These are phyloP conservation scores for Dacryopinax spathularia DNA, from an alignment of 768 basidiomycete genomes.

Conservation along the genomic window DNA sequence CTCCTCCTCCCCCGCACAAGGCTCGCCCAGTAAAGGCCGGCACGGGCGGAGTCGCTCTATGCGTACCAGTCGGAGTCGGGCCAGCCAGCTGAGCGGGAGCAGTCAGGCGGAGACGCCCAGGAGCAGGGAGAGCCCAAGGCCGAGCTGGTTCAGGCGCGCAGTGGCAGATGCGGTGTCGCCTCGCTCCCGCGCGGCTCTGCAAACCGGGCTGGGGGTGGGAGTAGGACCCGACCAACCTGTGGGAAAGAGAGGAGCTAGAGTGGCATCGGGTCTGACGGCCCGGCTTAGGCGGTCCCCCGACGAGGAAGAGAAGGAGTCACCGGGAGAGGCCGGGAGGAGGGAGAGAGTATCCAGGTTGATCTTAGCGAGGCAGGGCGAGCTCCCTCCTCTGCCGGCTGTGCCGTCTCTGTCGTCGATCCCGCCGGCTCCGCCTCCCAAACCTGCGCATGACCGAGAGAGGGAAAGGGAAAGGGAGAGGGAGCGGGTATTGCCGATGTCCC, in stretches of 20 bases:
- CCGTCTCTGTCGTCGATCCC: neutral
- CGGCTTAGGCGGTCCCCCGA: neutral
- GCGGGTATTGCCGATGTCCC: neutral
- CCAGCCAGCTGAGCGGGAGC: neutral
- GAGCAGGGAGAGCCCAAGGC: neutral
- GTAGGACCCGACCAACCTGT: too few relatives aligned
- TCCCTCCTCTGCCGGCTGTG: neutral
- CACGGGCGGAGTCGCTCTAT: neutral
- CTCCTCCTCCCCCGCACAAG: neutral
- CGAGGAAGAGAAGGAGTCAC: neutral
- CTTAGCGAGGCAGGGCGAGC: neutral
- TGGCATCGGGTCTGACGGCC: neutral
- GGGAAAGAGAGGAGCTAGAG: neutral
- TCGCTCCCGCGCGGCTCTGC: neutral
- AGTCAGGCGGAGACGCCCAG: neutral
- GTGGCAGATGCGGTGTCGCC: neutral
- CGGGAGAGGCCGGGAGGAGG: neutral
- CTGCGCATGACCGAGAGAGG: neutral
- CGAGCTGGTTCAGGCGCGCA: neutral
- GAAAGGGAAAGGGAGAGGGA: neutral
- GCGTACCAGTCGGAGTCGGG: too few relatives aligned
- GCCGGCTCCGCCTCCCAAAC: neutral
- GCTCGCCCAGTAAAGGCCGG: neutral
- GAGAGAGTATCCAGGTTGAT: neutral
- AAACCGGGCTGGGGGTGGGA: neutral